These are phyloP conservation scores for Magnolia sinica DNA, from an alignment of 164 flowering plant genomes.

Conservation along the genomic window DNA sequence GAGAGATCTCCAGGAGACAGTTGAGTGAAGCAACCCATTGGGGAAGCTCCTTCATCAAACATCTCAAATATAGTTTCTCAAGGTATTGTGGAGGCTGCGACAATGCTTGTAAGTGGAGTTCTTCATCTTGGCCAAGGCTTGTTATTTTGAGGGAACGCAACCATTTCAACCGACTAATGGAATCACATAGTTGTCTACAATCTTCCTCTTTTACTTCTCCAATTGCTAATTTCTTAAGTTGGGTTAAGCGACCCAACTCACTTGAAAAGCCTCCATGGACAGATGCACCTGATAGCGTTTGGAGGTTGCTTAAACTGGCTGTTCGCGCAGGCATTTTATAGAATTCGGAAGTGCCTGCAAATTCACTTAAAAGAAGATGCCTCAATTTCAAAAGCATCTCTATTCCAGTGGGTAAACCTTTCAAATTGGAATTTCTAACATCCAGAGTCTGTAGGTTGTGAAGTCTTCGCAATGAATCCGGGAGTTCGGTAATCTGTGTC, in stretches of 20 bases:
- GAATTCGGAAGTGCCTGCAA: background rate
- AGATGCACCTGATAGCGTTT: background rate
- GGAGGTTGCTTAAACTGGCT: constrained; percentile 28
- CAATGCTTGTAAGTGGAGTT: constrained; percentile 10
- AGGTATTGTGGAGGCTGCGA: constrained; percentile 7
- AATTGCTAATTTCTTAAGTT: constrained; percentile 25
- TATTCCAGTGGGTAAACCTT: constrained; percentile 26
- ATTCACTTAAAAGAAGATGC: constrained; percentile 23
- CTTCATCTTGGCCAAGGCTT: background rate
- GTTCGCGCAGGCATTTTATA: constrained; percentile 13
- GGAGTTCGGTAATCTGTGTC: constrained; percentile 14
- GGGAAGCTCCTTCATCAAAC: background rate
- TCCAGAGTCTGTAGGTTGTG: constrained; percentile 37
- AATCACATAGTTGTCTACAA: constrained; percentile 9
- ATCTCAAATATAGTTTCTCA: background rate
- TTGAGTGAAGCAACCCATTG: background rate
- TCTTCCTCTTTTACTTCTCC: constrained; percentile 13
- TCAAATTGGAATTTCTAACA: constrained; percentile 26
- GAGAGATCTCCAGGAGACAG: background rate
- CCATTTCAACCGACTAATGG: background rate
- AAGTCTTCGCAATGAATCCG: constrained; percentile 33
- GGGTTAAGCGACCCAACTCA: constrained; percentile 19
- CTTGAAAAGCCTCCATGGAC: constrained; percentile 16
- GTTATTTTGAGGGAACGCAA: background rate
- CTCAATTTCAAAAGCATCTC: constrained; percentile 24